Base-by-base conservation (phyloP, 2,329 filamentous ascomycete genomes). In the Aspergillus versicolor region DNA sequence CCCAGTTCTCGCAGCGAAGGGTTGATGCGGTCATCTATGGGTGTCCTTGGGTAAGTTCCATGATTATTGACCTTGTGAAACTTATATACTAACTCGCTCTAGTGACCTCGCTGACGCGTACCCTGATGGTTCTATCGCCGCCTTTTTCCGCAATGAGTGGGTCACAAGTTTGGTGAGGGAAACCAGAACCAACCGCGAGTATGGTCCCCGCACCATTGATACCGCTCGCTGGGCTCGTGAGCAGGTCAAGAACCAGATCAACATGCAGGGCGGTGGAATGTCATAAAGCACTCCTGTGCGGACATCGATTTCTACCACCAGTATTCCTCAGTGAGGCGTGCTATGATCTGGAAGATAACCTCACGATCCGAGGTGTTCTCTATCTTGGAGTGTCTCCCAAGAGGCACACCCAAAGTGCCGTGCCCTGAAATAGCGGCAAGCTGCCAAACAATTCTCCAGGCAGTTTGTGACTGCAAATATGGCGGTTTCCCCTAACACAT, bases 191-290 rank as follows among this genome's bases (percentile, higher is more conserved):
- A 97, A 94, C 81, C 88, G 90, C 66, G 92, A 97, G 46, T 97
- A 90, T 79, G 84, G 87, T 66, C 71, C 84, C 27, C 89, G 92
- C 62, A 99, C 94, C 3, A 88, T 94, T 64, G 91, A 97, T 64
- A 97, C 94, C 46, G 94, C 94, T 71, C 89, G 93, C 68, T 99
- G 94, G 94, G 92, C 94, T 62, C 89, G 93, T 60, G 94, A 97
- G 78, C 92, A 97, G 75, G 92, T 97, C 74, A 97, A 97, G 84
- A 89, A 91, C 68, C 94, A 99, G 58, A 69, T 75, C 55, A 73
- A 68, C 65, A 54, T 77, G 62, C 69, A 72, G 38, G 68, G 69
- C 12, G 69, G 68, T 43, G 68, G 70, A 30, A 75, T 75, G 74
- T 70, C 74, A 32, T 77, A 74, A 71, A 57, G 24, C 41, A 21